phyloP scores from a whole-genome alignment of 805 yeast genomes.

The Wickerhamiella galacta region DNA sequence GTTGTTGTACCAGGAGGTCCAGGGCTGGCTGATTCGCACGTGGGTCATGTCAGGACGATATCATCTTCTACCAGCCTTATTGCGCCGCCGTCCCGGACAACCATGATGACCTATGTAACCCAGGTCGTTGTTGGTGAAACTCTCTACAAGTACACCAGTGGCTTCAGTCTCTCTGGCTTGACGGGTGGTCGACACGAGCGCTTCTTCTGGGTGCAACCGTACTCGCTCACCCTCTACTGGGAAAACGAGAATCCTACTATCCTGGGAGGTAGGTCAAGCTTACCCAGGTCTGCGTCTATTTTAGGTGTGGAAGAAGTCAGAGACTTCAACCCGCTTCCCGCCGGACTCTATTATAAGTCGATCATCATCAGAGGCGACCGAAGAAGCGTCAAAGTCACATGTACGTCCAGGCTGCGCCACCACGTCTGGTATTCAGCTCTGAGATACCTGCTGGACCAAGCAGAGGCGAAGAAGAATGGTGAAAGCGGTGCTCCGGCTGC shows the following conservation, averaged over 20 bases:
- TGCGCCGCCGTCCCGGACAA: conserved; percentile 1
- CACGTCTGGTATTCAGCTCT: conserved; percentile 82
- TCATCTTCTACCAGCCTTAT: not conserved
- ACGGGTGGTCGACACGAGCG: conserved; percentile 76
- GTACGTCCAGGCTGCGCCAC: conserved; percentile 75
- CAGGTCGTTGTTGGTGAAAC: conserved; percentile 91
- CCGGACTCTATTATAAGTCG: conserved; percentile 75
- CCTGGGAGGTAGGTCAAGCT: conserved; percentile 37
- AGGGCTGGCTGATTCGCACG: no score
- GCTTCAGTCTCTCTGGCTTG: conserved; percentile 42
- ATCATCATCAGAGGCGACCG: conserved; percentile 56
- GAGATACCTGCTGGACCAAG: conserved; percentile 43
- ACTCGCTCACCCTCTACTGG: conserved; percentile 83
- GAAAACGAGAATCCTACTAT: conserved; percentile 62
- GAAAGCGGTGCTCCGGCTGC: no score
- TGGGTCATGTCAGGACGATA: no score
- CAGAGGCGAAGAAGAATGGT: not conserved
- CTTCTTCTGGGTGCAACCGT: conserved; percentile 94
- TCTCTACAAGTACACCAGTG: conserved; percentile 69
- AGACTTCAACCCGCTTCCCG: conserved; percentile 76
- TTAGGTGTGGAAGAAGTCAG: conserved; percentile 60
- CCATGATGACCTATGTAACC: conserved; percentile 61
- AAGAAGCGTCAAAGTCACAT: conserved; percentile 59
- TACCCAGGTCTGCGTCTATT: conserved; percentile 68
- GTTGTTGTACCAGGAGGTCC: no score